phyloP scores from a whole-genome alignment of 768 basidiomycete species.

The Pleurotus djamor region DNA sequence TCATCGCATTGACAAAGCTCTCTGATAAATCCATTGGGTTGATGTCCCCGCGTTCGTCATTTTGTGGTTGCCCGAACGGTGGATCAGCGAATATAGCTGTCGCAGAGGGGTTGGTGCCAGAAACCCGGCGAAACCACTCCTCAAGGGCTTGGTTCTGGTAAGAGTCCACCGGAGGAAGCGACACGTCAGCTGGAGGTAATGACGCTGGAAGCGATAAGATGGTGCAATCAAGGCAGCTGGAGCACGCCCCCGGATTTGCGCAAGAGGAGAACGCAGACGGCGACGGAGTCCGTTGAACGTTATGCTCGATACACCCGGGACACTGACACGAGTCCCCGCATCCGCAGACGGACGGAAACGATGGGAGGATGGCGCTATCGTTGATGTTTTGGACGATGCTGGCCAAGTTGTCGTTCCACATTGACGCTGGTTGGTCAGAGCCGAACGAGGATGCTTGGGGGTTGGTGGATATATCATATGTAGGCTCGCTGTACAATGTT shows the following conservation, averaged over 20 bases:
- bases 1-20: conserved; percentile 6
- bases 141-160: conserved; percentile 47
- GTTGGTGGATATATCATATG: conserved; percentile 20
- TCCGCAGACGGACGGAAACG: conserved; percentile 51
- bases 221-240: conserved; percentile 62
- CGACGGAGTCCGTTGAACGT: conserved; percentile 22
- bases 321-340: conserved; percentile 67
- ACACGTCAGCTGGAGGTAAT: conserved; percentile 33
- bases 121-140: conserved; percentile 62
- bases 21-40: not conserved
- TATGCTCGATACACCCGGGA: conserved; percentile 63
- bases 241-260: conserved; percentile 31
- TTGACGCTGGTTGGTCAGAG: conserved; percentile 15
- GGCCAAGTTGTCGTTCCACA: not conserved
- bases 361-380: conserved; percentile 8
- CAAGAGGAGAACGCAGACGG: conserved; percentile 35
- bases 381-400: not conserved
- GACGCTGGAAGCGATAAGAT: conserved; percentile 48
- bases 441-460: conserved; percentile 23
- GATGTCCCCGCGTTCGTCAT: not conserved
- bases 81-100: not conserved
- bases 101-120: conserved; percentile 22
- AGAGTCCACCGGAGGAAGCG: conserved; percentile 37
- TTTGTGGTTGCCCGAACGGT: not conserved
- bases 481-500: conserved; percentile 27